Base-by-base conservation (phyloP, 164 flowering plant genomes). In the Santalum album region DNA sequence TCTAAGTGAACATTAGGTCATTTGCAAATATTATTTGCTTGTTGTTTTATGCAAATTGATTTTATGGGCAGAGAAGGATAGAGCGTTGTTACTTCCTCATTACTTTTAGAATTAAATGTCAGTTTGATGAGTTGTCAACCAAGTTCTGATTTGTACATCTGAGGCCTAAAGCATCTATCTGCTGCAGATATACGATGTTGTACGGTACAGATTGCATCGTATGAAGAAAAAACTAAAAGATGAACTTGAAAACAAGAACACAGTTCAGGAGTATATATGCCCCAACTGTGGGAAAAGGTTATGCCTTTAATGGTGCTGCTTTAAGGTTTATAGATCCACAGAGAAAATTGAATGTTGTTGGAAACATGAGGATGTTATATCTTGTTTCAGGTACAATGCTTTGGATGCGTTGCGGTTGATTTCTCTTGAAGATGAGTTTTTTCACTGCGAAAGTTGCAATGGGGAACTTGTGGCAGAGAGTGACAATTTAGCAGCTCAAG, bases 181-280 rank as follows among this genome's bases (percentile, higher is more conserved):
- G 23, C 63, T 75, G 73, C 83, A 94, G 99, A 82, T 94, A 54
- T 74, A 77, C 76, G 99, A 94, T 75, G 92, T 90, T 23, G 90
- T 90, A 51, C 75, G 99, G 69, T 94, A 90, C 64, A 81, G 97
- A 69, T 45, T 90, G 56, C 87, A 94, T 59, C 84, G 99, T 10
- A 81, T 94, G 97, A 86, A 65, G 90, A 87, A 94, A 66, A 86
- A 82, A 52, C 60, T 94, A 40, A 94, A 86, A 63, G 97, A 90
- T 75, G 92, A 90, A 57, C 61, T 94, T 54, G 99, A 90, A 12
- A 67, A 75, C 76, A 86, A 81, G 75, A 87, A 94, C 64, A 85
- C 96, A 22, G 76, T 90, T 65, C 97, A 87, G 74, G 90, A 87
- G 67, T 94, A 94, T 53, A 71, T 82, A 53, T 94, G 99, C 70